Evolutionary conservation across 805 yeast genomes (phyloP), one percentile per base, ranked within the genome.

Genomic region (Yarrowia sp.): DNA sequence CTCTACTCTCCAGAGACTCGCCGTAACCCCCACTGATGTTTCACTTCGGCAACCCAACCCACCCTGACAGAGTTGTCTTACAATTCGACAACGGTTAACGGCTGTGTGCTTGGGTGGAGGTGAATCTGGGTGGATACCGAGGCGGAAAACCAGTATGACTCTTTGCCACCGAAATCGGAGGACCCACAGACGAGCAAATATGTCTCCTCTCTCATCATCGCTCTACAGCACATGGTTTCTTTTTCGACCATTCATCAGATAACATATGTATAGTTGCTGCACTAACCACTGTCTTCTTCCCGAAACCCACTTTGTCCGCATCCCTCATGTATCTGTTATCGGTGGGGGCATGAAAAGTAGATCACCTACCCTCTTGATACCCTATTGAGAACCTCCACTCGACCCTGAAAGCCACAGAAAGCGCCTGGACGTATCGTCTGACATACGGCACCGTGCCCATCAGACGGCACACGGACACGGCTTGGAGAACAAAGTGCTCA

Each of bases 241-340:
- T 45, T 45, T 26, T 22, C 10, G 16, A 42, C 52, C 36, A 48
- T 48, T 26, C 52, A 26, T 48, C 52, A 14, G 52, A 48, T 48
- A 48, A 48, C 52, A 26, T 48, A 26, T 26, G 48, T 45, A 45
- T 19, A 45, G 26, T 45, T 45, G 48, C 48, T 45, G 52, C 52
- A 48, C 52, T 48, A 48, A 48, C 52, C 52, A 26, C 48, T 9
- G 48, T 45, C 48, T 3, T 46, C 32, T 22, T 48, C 52, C 52
- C 52, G 52, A 48, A 48, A 48, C 52, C 52, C 52, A 48, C 36
- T 26, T 48, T 15, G 16, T 26, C 48, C 52, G 52, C 52, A 26
- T 48, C 36, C n/a, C 36, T 15, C 35, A 48, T 48, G 52, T 48
- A 48, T 22, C 36, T 22, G 48, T 48, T 48, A 48, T 48, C 52